Conservation (phyloP, 2,329 filamentous ascomycete genomes). For the Fusarium tricinctum region DNA sequence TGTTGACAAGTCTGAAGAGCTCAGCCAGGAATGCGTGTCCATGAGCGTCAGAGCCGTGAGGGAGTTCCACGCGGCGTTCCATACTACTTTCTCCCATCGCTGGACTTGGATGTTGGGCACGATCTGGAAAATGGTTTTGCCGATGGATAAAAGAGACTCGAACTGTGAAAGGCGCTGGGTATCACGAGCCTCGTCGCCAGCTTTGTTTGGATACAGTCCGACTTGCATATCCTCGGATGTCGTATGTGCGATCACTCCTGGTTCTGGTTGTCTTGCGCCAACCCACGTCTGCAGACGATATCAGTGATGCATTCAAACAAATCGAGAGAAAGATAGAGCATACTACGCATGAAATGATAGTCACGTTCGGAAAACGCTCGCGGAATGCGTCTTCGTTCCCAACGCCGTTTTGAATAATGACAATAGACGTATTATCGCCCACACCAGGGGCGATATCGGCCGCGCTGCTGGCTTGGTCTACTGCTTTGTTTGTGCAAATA, state of each 20-base stretch:
- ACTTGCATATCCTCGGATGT: slow-evolving; percentile 69
- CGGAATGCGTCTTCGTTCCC: slow-evolving; percentile 70
- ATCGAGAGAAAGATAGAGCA: slow-evolving; percentile 30
- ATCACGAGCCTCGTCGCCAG: slow-evolving; percentile 51
- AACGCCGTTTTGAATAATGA: slow-evolving; percentile 73
- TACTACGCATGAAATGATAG: slow-evolving; percentile 69
- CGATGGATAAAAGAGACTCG: slow-evolving; percentile 56
- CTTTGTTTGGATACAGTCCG: slow-evolving; percentile 62
- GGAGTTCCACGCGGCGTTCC: slow-evolving; percentile 74
- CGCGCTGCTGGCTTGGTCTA: slow-evolving; percentile 32
- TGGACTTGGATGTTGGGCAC: slow-evolving; percentile 68
- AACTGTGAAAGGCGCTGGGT: slow-evolving; percentile 58
- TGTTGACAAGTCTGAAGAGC: slow-evolving; percentile 60
- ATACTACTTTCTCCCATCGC: slow-evolving; percentile 72
- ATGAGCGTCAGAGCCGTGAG: slow-evolving; percentile 68
- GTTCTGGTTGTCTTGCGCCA: slow-evolving; percentile 64
- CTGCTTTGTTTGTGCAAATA: slow-evolving; percentile 43
- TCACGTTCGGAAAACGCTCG: slow-evolving; percentile 62
- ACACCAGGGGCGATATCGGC: slow-evolving; percentile 53
- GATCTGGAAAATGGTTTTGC: slow-evolving; percentile 62
- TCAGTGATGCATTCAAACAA: not conserved
- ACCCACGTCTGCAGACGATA: slow-evolving; percentile 61
- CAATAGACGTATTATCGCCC: slow-evolving; percentile 63
- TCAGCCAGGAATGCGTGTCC: slow-evolving; percentile 66
- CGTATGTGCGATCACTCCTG: slow-evolving; percentile 64